Conservation (phyloP, 192 early-diverging fungal genomes). For the Entomortierella beljakovae region DNA sequence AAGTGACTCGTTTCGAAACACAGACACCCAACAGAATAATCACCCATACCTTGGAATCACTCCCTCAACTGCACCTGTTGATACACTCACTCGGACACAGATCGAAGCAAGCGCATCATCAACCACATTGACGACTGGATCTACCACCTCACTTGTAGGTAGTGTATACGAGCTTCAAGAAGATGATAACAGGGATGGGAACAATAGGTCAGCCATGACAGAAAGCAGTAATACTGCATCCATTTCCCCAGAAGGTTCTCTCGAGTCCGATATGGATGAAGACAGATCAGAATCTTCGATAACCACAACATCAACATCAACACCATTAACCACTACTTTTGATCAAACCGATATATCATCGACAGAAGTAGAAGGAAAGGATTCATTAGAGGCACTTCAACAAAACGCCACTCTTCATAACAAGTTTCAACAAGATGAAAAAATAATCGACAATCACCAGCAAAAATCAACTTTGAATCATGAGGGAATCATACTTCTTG, state of each 20-base stretch:
- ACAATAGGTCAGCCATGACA: neutral
- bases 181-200: neutral
- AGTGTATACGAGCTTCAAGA: neutral
- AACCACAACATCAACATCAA: neutral
- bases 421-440: neutral
- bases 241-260: neutral
- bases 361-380: neutral
- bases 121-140: neutral
- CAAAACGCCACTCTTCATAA: neutral
- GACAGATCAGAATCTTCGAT: neutral
- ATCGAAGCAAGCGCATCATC: slow-evolving; percentile 15
- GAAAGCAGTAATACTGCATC: neutral
- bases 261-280: neutral
- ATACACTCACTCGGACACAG: neutral
- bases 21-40: neutral
- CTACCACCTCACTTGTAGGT: neutral
- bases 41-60: slow-evolving; percentile 4
- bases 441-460: neutral
- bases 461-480: neutral
- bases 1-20: neutral
- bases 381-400: neutral
- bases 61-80: neutral
- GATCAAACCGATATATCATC: neutral
- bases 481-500: neutral
- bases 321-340: neutral